Base-by-base conservation (phyloP, 257 asterid species). In the Solanum tarapatanum region DNA sequence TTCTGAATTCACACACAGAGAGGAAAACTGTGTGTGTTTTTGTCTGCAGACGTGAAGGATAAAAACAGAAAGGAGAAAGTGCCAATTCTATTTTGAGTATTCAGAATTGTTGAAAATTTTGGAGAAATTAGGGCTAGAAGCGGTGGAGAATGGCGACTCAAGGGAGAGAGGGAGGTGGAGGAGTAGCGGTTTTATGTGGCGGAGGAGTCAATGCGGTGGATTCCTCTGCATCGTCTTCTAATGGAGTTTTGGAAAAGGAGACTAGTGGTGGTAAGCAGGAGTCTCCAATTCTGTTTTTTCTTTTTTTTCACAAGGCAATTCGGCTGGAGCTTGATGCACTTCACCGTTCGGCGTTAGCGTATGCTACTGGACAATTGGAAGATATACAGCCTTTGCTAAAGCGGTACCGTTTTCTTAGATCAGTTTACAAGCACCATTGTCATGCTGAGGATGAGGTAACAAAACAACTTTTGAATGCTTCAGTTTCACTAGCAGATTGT, bases 371-470 rank as follows among this genome's bases (percentile, higher is more conserved):
- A 23, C 85, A 88, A 43, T 69, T 84, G 73, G 87, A 84, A 3
- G 94, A 90, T 19, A 90, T 92, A 68, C 87, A 87, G 86, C 86
- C 89, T 39, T 84, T 92, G 87, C 69, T 88, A 19, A 89, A 88
- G 86, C 89, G 90, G 33, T 92, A 89, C 86, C 89, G 90, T 45
- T 90, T 90, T 73, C 91, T 92, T 51, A 88, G 91, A 85, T 89
- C 88, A 82, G 89, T 92, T 41, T 92, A 92, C 82, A 89, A 90
- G 89, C 93, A 91, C 60, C 93, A 91, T 72, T 89, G 91, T 33
- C 83, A 89, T 84, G 94, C 94, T 83, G 94, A 92, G 55, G 94
- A 92, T 87, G 94, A 92, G 94, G 94, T 32, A 77, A 8, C 30
- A 21, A 36, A 58, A 36, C 14, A 73, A 33, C 41, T 70, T 70